Percentiles rank a stretch among this genome's conserved stretches.
These are phyloP conservation scores for Colletotrichum melonis DNA, from an alignment of 2,329 filamentous ascomycete species.

Conservation along the genomic window DNA sequence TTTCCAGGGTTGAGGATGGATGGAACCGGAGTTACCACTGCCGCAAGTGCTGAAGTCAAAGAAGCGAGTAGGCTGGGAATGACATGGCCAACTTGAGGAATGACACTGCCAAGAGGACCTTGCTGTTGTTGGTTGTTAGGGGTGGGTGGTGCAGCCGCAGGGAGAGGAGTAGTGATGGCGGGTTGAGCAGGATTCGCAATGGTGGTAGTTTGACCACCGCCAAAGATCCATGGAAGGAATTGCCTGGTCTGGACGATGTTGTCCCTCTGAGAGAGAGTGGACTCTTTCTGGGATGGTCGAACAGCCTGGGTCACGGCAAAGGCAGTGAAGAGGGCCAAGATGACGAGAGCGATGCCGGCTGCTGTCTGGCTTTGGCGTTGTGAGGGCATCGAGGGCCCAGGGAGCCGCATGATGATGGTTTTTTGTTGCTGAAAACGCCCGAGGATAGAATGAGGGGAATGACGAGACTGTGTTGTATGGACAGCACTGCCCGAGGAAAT, in stretches of 20 bases:
- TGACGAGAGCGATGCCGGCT: not conserved
- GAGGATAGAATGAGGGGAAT: constrained; percentile 19
- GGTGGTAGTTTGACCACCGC: not conserved
- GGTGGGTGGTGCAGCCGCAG: not conserved
- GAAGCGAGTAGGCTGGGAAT: not conserved
- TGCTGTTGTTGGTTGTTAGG: not conserved
- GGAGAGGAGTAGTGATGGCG: constrained; percentile 6
- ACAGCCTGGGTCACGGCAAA: constrained; percentile 11
- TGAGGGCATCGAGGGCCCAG: not conserved
- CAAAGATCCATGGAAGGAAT: constrained; percentile 19
- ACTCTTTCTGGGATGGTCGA: not conserved
- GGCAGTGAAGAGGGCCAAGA: constrained; percentile 10
- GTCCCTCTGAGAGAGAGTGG: not conserved
- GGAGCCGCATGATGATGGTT: constrained; percentile 16
- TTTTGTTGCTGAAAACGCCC: not conserved
- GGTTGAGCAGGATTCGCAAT: not conserved
- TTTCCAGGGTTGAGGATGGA: not conserved
- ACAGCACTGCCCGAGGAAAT: constrained; percentile 24
- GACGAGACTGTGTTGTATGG: constrained; percentile 6
- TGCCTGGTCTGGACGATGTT: constrained; percentile 9
- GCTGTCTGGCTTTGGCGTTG: constrained; percentile 1
- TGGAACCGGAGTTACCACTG: not conserved
- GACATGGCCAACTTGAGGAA: not conserved
- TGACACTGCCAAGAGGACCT: constrained; percentile 1
- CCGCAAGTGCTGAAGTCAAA: not conserved